Evolutionary conservation across 169 alveolate species (phyloP), one percentile per base, ranked within the genome.

Genomic region (Plasmodium vivax): DNA sequence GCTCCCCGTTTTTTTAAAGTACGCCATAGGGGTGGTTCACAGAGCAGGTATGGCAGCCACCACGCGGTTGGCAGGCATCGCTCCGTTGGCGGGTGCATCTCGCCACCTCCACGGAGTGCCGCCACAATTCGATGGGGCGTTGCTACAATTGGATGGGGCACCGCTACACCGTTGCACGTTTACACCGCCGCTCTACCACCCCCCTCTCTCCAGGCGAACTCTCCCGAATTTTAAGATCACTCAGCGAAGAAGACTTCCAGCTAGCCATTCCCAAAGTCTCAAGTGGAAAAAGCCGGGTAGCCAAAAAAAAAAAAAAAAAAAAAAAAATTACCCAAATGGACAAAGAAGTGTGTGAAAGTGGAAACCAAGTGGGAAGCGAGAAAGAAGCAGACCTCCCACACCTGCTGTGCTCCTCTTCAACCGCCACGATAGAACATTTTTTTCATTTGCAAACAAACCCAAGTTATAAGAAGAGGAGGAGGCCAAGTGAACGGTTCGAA

Each of bases 1-100:
- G 14, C 93, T 85, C 27, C 93, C 93, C 5, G 6, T 85, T 10
- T 85, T 85, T 75, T 85, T 85, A 14, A 74, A 74, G n/a, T 85
- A 85, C 36, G 23, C 75, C 45, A 85, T 85, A 19, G 82, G 80
- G 30, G 23, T 85, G 2, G 47, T 71, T 3, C 36, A 75, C 80
- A 12, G 30, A 34, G 32, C 93, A 75, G 93, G 84, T 85, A 82
- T 1, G 23, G 47, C 68, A 7, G 34, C 36, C 32, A 7, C 8
- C 32, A 8, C 74, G 34, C 32, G n/a, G 36, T 1, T 58, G 74
- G 8, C 34, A 56, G 23, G 9, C 72, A 56, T 3, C n/a, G 27
- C 27, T 19, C 27, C 3, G 1, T 3, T 56, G 72, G 72, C n/a
- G 5, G 23, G 27, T n/a, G 4, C 45, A 2, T 38, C 45, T 38